Percentiles rank a stretch among this genome's conserved stretches.
Evolutionary conservation across 2,329 filamentous ascomycete genomes (phyloP).

Genomic region (Fusarium metavorans): DNA sequence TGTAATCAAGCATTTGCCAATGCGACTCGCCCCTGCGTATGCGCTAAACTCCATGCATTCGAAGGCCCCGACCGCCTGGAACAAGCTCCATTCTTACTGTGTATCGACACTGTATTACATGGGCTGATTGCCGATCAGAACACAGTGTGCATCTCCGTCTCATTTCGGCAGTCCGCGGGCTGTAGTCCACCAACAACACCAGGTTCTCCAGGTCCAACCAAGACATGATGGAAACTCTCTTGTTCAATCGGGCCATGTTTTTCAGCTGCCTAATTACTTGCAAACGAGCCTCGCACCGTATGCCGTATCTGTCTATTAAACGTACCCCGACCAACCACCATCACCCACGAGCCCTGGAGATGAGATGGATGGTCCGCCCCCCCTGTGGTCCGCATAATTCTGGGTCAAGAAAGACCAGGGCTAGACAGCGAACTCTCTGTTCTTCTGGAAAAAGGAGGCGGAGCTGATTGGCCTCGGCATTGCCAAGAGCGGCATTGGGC

Average conservation of each 20-base stretch:
- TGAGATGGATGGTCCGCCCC: not conserved
- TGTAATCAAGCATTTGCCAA: not conserved
- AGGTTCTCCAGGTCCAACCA: not conserved
- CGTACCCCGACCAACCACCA: not conserved
- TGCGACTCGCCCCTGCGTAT: not conserved
- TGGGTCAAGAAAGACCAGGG: not conserved
- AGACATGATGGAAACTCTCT: not conserved
- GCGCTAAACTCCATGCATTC: not conserved
- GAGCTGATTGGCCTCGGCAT: not conserved
- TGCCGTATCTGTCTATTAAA: not conserved
- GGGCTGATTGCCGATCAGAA: not conserved
- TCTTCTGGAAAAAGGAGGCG: not conserved
- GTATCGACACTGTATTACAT: not conserved
- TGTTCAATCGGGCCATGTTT: not conserved
- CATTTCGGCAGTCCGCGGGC: not conserved
- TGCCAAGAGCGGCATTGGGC: not conserved
- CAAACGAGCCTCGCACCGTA: not conserved
- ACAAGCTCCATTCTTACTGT: not conserved
- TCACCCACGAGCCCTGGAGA: not conserved
- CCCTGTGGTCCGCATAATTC: not conserved
- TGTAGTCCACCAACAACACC: not conserved
- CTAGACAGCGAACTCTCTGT: not conserved
- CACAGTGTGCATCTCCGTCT: not conserved
- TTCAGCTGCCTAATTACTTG: no score
- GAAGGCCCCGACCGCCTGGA: not conserved